phyloP scores from a whole-genome alignment of 768 basidiomycete species.

The Xerocomellus amylosporus region DNA sequence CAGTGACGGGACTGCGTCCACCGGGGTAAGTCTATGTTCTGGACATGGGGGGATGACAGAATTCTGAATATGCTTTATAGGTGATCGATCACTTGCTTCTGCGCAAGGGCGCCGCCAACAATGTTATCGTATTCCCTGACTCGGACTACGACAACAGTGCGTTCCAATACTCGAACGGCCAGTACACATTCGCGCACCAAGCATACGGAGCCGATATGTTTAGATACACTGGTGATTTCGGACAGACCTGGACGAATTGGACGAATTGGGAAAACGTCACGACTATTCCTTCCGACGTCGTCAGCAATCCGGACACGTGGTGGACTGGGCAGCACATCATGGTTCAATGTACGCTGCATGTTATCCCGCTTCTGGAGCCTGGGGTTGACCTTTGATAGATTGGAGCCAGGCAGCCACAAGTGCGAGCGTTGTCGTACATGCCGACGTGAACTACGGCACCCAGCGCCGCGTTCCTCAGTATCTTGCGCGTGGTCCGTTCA shows the following conservation, averaged over 20 bases:
- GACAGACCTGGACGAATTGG: conserved; percentile 83
- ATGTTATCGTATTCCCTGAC: conserved; percentile 84
- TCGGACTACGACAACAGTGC: conserved; percentile 70
- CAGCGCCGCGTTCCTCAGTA: conserved; percentile 82
- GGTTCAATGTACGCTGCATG: conserved; percentile 68
- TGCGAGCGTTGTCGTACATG: conserved; percentile 67
- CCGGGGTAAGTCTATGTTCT: conserved; percentile 48
- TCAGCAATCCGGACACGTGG: conserved; percentile 48
- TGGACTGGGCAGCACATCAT: conserved; percentile 86
- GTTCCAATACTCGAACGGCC: conserved; percentile 55
- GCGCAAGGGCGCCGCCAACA: conserved; percentile 71
- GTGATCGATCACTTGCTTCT: conserved; percentile 73
- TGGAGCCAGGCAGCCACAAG: conserved; percentile 71
- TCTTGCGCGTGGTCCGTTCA: conserved; percentile 86
- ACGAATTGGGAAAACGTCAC: conserved; percentile 72
- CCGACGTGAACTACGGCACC: conserved; percentile 61
- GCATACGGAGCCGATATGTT: conserved; percentile 86
- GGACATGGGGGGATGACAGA: background rate
- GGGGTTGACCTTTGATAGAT: conserved; percentile 44
- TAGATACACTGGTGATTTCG: conserved; percentile 86
- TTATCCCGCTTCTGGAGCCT: background rate
- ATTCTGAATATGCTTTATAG: conserved; percentile 33
- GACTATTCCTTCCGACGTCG: conserved; percentile 55
- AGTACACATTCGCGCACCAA: conserved; percentile 76
- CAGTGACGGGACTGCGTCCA: conserved; percentile 40